Evolutionary conservation across 441 rosid genomes (phyloP), one percentile per base, ranked within the genome.

Genomic region (Populus hybrid): DNA sequence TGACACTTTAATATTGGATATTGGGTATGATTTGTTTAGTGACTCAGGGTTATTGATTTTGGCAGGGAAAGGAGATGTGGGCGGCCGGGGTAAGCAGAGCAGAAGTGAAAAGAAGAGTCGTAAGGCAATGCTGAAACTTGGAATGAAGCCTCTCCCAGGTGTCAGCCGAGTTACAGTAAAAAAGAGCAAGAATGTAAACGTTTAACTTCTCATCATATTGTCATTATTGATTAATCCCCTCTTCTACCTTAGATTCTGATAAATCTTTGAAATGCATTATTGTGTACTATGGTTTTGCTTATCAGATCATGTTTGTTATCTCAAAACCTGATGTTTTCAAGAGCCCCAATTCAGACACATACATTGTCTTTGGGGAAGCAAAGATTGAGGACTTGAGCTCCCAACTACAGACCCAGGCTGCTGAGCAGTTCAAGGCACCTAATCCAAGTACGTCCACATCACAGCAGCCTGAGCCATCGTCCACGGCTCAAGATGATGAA

Each of bases 301-400:
- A 36, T 68, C 88, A 92, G 98, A 92, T 93, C 77, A 71, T 92
- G 78, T 93, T 93, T 65, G 92, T 92, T 65, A 92, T 92, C 80
- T 90, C 97, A 18, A 93, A 90, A 78, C 98, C 97, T 7, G 97
- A 93, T 86, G 97, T 93, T 69, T 93, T 92, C 86, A 94, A 94
- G 86, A 94, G 97, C 76, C 98, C 97, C 0, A 87, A 92, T 64
- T 92, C 95, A 29, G 95, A 94, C 81, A 94, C 93, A 2, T 94
- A 91, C 29, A 89, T 90, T 20, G 82, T 94, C 68, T 94, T 92
- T 45, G 98, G 98, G 28, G 98, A 94, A 84, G 97, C 95, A 0
- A 94, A 94, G 94, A 90, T 94, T 2, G 97, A 94, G 84, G 98
- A 94, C 68, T 81, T 94, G 83, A 94, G 93, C 87, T 91, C 98